Conservation (phyloP, 2,329 filamentous ascomycete genomes). For the Penicillium italicum region DNA sequence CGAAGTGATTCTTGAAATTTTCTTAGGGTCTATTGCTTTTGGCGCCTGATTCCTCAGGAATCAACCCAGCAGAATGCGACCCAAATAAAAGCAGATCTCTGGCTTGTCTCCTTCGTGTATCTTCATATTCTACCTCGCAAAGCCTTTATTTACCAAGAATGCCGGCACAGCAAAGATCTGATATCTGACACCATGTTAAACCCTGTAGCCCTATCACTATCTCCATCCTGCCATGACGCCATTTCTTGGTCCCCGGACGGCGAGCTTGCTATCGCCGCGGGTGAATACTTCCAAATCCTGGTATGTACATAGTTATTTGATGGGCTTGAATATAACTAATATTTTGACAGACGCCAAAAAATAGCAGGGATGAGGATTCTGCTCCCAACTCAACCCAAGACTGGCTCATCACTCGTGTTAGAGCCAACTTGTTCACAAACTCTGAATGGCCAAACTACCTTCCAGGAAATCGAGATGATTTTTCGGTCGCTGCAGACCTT, state of each 20-base stretch:
- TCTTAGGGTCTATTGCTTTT: neutral
- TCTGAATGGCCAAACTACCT: conserved; percentile 49
- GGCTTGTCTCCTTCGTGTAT: neutral
- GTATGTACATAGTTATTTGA: conserved; percentile 31
- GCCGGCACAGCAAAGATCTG: neutral
- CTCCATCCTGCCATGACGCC: conserved; percentile 51
- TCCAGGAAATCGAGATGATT: conserved; percentile 46
- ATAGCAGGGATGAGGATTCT: conserved; percentile 19
- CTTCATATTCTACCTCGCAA: neutral
- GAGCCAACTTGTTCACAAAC: conserved; percentile 51
- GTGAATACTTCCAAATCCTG: conserved; percentile 54
- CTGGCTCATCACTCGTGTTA: conserved; percentile 44
- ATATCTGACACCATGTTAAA: conserved; percentile 25
- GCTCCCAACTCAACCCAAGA: conserved; percentile 3
- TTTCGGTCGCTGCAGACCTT: conserved; percentile 58
- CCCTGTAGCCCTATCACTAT: conserved; percentile 42
- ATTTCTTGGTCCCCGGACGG: conserved; percentile 59
- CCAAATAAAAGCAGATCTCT: neutral
- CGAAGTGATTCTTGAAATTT: neutral
- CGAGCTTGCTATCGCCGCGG: conserved; percentile 55
- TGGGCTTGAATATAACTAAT: neutral
- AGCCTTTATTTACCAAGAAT: neutral
- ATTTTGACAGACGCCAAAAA: conserved; percentile 7
- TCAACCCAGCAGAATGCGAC: conserved; percentile 2
- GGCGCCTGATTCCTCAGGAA: conserved; percentile 1